Conservation (phyloP, 345 rosid genomes). For the Passiflora organensis region DNA sequence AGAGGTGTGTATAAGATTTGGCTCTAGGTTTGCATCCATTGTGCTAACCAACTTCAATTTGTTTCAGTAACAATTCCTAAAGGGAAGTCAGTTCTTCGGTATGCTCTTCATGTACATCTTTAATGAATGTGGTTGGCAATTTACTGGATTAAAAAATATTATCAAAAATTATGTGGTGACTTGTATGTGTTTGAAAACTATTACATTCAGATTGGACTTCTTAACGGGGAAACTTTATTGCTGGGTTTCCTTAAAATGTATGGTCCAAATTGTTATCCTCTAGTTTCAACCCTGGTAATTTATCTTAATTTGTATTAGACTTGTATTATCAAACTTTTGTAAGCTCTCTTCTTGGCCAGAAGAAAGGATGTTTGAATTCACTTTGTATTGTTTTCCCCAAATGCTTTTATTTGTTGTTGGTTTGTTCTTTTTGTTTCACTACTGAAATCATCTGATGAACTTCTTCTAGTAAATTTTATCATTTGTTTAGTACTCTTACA, state of each 20-base stretch:
- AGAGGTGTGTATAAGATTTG: constrained; percentile 36
- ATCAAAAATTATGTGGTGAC: no score
- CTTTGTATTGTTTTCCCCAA: not conserved
- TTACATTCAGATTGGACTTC: no score
- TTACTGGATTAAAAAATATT: no score
- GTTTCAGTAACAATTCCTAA: not conserved
- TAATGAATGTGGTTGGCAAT: no score
- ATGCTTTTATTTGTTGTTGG: not conserved
- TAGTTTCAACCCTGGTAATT: no score
- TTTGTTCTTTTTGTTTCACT: not conserved
- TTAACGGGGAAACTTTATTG: no score
- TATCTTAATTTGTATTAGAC: no score
- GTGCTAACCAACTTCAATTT: not conserved
- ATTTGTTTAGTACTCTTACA: not conserved
- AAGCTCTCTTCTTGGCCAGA: not conserved
- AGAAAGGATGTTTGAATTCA: not conserved
- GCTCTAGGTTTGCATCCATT: not conserved
- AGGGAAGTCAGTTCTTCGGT: not conserved
- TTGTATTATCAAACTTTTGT: not conserved
- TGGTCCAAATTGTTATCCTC: no score
- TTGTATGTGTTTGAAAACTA: no score
- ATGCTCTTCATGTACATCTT: no score
- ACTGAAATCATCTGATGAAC: not conserved
- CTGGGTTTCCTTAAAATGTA: no score
- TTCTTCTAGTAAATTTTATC: no score